Evolutionary conservation across 1,139 yeast species (phyloP), one percentile per base, ranked within the genome.

Genomic region (Saccharomyces hybrid): DNA sequence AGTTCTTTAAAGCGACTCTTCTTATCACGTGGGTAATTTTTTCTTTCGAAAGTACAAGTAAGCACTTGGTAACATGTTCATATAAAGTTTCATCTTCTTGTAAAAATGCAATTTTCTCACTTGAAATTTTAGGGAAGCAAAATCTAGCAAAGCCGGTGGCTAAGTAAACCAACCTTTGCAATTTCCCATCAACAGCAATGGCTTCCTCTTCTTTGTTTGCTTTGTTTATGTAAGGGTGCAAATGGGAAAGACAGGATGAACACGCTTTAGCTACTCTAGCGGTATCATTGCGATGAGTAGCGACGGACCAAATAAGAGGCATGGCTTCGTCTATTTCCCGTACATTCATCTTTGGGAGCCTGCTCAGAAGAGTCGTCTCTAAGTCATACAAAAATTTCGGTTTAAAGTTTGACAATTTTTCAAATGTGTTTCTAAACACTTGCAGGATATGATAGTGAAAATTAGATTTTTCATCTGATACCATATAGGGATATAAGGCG

Each of bases 101-200:
- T 57, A 84, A 63, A 1, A 80, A 70, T 6, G 70, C 49, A 60
- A 85, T 80, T 1, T 75, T 52, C 0, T 69, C 71, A 32, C 78
- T 70, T 54, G 76, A 70, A 1, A 66, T 67, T 55, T 82, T 86
- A 55, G 88, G 76, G 19, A 79, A 73, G 62, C 93, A 85, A 61
- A 79, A 79, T 52, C 84, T 75, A 0, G 91, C 95, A 70, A 88
- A 81, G 51, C 80, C 78, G 0, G 96, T 90, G 8, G 87, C 65
- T 25, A 88, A 70, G 61, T 80, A 80, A 1, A 88, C 66, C 5
- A 88, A 68, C 58, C 86, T 77, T n/a, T 76, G 75, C 3, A 84
- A 62, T 60, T 79, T 82, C 0, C 77, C 73, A 52, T 80, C 84
- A 3, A 70, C 61, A 3, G 55, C 54, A 0, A 63, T 58, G 6